Conservation (phyloP, 1,139 yeast genomes). For the Kodamaea fungicola region DNA sequence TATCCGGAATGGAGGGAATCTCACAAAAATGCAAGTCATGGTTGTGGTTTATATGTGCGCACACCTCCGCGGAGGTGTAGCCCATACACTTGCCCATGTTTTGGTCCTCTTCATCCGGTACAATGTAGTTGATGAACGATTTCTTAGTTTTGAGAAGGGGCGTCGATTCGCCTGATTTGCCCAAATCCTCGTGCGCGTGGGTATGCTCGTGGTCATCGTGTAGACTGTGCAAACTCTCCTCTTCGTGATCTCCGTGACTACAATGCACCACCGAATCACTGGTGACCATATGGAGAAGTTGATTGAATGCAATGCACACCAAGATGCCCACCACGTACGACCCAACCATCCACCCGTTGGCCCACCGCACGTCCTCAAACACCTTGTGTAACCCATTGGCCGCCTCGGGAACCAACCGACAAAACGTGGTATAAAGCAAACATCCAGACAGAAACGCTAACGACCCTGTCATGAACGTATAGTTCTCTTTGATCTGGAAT, state of each 20-base stretch:
- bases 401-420: constrained; percentile 69
- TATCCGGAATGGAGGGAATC: constrained; percentile 21
- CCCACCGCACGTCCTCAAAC: constrained; percentile 14
- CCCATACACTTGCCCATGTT: constrained; percentile 52
- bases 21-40: constrained; percentile 37
- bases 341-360: constrained; percentile 40
- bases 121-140: constrained; percentile 26
- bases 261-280: constrained; percentile 86
- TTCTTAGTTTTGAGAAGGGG: constrained; percentile 16
- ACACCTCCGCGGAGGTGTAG: constrained; percentile 44
- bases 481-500: constrained; percentile 58
- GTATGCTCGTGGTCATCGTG: constrained; percentile 7
- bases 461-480: constrained; percentile 59
- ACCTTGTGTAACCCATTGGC: constrained; percentile 32
- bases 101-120: constrained; percentile 17
- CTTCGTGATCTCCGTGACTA: constrained; percentile 44
- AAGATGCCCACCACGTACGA: constrained; percentile 58
- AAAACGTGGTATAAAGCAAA: constrained; percentile 70
- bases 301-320: constrained; percentile 58
- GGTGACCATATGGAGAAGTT: constrained; percentile 66
- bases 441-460: constrained; percentile 77
- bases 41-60: constrained; percentile 14
- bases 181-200: not conserved
- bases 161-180: constrained; percentile 7
- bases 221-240: not conserved